Evolutionary conservation across 2,329 filamentous ascomycete species (phyloP), one percentile per base, ranked within the genome.

Genomic region (Beauveria brongniartii): DNA sequence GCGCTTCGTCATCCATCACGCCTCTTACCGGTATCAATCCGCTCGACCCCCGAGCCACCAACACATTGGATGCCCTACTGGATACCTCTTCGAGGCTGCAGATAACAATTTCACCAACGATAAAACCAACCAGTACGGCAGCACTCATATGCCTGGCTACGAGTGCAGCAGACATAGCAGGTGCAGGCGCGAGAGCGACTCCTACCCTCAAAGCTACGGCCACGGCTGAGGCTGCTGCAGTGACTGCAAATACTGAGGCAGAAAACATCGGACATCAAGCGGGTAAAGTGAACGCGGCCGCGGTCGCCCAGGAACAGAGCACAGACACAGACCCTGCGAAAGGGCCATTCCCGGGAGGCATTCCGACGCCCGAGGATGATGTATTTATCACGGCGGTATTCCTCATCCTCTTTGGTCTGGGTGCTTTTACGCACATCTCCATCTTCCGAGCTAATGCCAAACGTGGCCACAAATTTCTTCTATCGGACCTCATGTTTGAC

Each of bases 381-480:
- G 61, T 69, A 7, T 65, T 68, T 4, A 10, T 69, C 24, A 67
- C 69, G 2, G 14, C 63, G 40, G 50, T 69, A 26, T 70, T 70
- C 51, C 64, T 70, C 28, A 0, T 67, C 16, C 24, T 69, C 10
- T 70, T 69, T 53, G 59, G 63, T 55, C 20, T 65, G 3, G 68
- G 67, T 12, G 68, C 65, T 1, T 63, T 66, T 24, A 61, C 65
- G 1, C 68, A 70, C 52, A 64, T 70, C 9, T 65, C 51, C 55
- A 67, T 67, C 37, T 69, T 65, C 62, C 61, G 61, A 18, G 47
- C 63, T 1, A 76, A 77, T 62, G 58, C 63, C 1, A 70, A 70
- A 51, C 65, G 70, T 2, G 67, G 69, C 1, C 74, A 76, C 65
- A 76, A 75, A 63, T 77, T 77, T 58, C 54, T 74, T 30, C 64